A percentile compares a stretch with the other conserved stretches of the same genome.
These are phyloP conservation scores for Cystobasidiaceae sp. DNA, from an alignment of 1,284 basidiomycete genomes.

Conservation along the genomic window DNA sequence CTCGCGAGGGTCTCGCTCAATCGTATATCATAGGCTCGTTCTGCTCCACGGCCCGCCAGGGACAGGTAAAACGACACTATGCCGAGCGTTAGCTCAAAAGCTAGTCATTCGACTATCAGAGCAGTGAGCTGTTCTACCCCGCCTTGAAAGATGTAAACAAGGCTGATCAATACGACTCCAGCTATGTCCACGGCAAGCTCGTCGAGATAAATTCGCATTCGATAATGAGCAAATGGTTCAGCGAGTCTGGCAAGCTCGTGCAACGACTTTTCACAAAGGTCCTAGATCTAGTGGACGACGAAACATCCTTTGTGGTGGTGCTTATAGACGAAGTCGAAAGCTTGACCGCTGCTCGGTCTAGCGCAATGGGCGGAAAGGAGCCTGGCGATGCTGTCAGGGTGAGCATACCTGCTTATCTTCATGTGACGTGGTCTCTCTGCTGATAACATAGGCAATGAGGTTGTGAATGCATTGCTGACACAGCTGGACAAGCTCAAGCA, in stretches of 20 bases:
- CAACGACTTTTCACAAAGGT: conserved; percentile 87
- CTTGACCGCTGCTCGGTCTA: conserved; percentile 83
- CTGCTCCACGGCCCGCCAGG: conserved; percentile 95
- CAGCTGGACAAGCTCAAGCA: conserved; percentile 94
- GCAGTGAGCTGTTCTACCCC: conserved; percentile 54
- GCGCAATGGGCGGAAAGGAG: conserved; percentile 89
- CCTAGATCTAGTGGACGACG: conserved; percentile 78
- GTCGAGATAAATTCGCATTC: conserved; percentile 98
- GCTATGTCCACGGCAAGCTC: conserved; percentile 77
- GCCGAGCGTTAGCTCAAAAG: conserved; percentile 91
- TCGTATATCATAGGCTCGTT: conserved; percentile 56
- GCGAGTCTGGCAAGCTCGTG: conserved; percentile 96
- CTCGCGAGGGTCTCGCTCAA: too few relatives aligned
- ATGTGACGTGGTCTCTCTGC: neutral
- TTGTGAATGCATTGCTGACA: conserved; percentile 94
- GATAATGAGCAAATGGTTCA: conserved; percentile 94
- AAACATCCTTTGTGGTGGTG: conserved; percentile 84
- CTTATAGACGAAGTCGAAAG: conserved; percentile 98
- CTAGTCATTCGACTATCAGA: conserved; percentile 82
- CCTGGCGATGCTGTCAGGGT: conserved; percentile 92
- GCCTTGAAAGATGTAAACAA: too few relatives aligned
- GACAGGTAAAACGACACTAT: conserved; percentile 94
- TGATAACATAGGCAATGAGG: conserved; percentile 52
- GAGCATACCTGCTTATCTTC: conserved; percentile 36
- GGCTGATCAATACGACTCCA: too few relatives aligned